Evolutionary conservation across 139 green algal genomes (phyloP), one percentile per base, ranked within the genome.

Genomic region (Haematococcus lacustris): DNA sequence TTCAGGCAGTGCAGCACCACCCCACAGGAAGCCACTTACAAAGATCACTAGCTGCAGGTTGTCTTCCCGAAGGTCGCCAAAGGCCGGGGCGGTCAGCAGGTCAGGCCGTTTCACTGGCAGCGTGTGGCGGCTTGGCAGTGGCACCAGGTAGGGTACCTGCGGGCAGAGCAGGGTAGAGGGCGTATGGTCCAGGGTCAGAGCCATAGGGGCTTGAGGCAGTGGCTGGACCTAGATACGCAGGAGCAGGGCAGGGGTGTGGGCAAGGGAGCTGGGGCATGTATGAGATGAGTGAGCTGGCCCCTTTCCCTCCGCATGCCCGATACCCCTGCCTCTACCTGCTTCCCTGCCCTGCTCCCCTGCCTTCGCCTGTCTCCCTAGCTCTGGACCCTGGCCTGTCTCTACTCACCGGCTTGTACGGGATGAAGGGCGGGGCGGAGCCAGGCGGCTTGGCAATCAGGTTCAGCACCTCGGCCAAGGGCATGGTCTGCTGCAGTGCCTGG

Each of bases 401-500:
- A 51, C 64, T 51, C 37, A 70, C 83, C 3, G 86, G 83, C 71
- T 89, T 88, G 74, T 88, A 90, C 1, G 85, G 86, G 33, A 88
- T 85, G 77, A 91, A 91, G 23, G 82, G 80, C 4, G 84, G 83
- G 1, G 85, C 79, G 53, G 71, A 83, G 61, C 76, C 81, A 3
- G 85, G 85, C 4, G 87, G 87, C 73, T 89, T 90, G 59, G 87
- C 78, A 35, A 90, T 88, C 53, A 88, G 64, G 71, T 82, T 78
- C 34, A 88, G 77, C 62, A 93, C 81, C 25, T 84, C 77, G 1
- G 84, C 84, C 37, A 93, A 74, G 1, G 88, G 88, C 88, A 93
- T 91, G 51, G 74, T 78, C 73, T 92, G 88, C 80, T 93, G 88
- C 75, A 93, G 80, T 23, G 88, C 88, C 69, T 84, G 76, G 2